Evolutionary conservation across 345 rosid species (phyloP), one percentile per base, ranked within the genome.

Genomic region (Salix brachista): DNA sequence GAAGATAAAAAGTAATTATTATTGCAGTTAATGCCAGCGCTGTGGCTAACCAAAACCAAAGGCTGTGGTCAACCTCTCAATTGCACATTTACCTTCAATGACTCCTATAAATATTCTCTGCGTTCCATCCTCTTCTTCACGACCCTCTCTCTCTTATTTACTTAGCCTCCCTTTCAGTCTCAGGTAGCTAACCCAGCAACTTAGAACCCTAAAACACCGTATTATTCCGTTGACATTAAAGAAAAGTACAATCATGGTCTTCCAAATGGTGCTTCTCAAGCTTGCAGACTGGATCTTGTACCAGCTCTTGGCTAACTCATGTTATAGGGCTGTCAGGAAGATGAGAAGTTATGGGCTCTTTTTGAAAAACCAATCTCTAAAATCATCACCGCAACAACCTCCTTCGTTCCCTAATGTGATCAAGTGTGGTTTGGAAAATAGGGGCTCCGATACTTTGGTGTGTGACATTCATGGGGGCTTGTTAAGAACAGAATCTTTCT

Each of bases 391-490:
- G 17, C 89, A 85, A 13, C 87, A 75, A n/a, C 30, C 34, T 64
- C 73, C 48, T 34, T 65, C 48, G 21, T 71, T 72, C 69, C 72
- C 80, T 41, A 67, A 39, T 46, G 68, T 89, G 23, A 37, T 83
- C 67, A 86, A 87, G 70, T 84, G 60, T 83, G 36, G 75, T 78
- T 61, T 78, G 69, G 68, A 70, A 54, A 79, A 78, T 64, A 85
- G 83, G 79, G 81, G 26, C 13, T 76, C 34, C 48, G 79, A 77
- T 36, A 77, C 88, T 28, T 39, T 91, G 73, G 93, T 89, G 3
- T 91, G 91, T 71, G 98, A 96, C 83, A 72, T 96, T 23, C 81
- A 89, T 46, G 93, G 92, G 6, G 88, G 85, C 46, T 65, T 96
- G 62, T 81, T 96, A 34, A 83, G 88, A 72, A 81, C 93, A 64